Percentiles rank a stretch among this genome's conserved stretches.
These are phyloP conservation scores for Solanum clarkiae DNA, from an alignment of 257 asterid genomes.

Conservation along the genomic window DNA sequence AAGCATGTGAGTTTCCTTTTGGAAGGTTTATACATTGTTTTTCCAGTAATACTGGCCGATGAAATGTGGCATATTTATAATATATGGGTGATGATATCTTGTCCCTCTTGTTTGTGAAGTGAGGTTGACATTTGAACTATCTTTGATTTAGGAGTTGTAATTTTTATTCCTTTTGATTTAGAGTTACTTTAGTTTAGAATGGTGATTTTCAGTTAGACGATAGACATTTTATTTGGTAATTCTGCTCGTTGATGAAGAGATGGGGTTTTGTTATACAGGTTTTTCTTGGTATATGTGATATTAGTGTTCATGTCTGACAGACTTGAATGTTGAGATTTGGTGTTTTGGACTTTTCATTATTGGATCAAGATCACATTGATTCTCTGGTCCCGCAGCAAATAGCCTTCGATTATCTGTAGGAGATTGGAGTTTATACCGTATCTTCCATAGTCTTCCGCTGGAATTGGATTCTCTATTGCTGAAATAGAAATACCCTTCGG, in stretches of 20 bases:
- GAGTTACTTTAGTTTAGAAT: background rate
- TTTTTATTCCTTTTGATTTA: background rate
- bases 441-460: too few species aligned
- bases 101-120: background rate
- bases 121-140: background rate
- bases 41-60: slow-evolving; percentile 24
- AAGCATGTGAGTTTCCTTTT: slow-evolving; percentile 40
- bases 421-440: too few species aligned
- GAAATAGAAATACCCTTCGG: background rate
- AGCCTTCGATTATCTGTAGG: too few species aligned
- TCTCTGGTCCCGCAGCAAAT: background rate
- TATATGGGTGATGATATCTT: background rate
- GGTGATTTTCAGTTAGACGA: background rate
- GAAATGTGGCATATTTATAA: background rate
- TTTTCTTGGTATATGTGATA: background rate
- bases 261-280: background rate
- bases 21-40: slow-evolving; percentile 28
- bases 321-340: background rate
- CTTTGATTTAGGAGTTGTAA: background rate
- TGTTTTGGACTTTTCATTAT: background rate
- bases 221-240: background rate
- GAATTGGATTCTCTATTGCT: background rate
- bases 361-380: background rate
- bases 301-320: background rate
- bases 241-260: background rate